Percentiles rank a stretch among this genome's conserved stretches.
phyloP scores from a whole-genome alignment of 1,284 basidiomycete genomes.

The Puccinia triticina region DNA sequence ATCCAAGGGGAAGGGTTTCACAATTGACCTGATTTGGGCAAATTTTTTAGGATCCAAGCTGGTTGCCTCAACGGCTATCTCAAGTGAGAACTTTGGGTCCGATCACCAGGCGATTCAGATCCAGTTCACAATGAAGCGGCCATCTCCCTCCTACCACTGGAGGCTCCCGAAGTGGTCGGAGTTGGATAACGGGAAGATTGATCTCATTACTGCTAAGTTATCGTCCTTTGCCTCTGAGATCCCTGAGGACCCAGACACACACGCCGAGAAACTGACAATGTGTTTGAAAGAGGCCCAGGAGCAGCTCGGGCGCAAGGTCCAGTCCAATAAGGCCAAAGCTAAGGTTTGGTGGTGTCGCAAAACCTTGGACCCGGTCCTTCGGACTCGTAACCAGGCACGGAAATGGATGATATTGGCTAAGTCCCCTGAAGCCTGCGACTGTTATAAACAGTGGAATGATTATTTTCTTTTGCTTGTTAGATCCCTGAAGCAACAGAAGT shows the following conservation, averaged over 20 bases:
- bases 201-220: neutral
- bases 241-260: neutral
- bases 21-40: slow-evolving; percentile 14
- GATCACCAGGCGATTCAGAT: neutral
- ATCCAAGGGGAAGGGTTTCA: neutral
- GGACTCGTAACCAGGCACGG: neutral
- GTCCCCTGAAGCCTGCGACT: neutral
- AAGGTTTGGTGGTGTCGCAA: slow-evolving; percentile 23
- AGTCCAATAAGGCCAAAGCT: neutral
- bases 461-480: neutral
- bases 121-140: neutral
- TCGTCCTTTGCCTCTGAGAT: neutral
- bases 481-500: neutral
- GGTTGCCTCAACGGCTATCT: neutral
- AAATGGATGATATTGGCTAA: neutral
- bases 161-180: neutral
- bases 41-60: slow-evolving; percentile 3
- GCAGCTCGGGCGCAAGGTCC: neutral
- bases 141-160: neutral
- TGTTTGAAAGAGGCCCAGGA: neutral
- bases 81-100: neutral
- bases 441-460: neutral
- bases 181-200: neutral
- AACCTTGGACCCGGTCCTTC: neutral
- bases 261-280: neutral